Evolutionary conservation across 768 basidiomycete genomes (phyloP), one percentile per base, ranked within the genome.

Genomic region (Galerina marginata): DNA sequence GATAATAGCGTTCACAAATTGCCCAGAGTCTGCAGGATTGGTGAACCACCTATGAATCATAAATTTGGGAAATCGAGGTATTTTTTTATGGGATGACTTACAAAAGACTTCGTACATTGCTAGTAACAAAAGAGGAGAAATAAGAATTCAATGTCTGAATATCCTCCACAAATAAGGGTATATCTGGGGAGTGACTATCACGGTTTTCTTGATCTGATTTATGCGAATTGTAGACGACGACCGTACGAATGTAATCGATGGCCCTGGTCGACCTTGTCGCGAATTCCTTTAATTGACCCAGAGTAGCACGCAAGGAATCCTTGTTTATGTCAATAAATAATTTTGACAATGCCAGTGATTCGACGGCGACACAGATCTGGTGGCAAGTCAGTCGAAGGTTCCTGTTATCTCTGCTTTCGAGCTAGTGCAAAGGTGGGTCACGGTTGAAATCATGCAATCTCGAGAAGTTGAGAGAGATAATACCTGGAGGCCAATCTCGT

Each of bases 401-500:
- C 42, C 12, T 20, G 20, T 37, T 40, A 53, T 53, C 51, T n/a
- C 23, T 38, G 9, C 11, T 38, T 1, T 4, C 33, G 26, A 53
- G 51, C 33, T 53, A 33, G 20, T n/a, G 12, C 11, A n/a, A 37
- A 39, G 16, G 15, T 12, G 33, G 33, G 25, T 15, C 20, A 20
- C 20, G 20, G 20, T 49, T 49, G 47, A 12, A 20, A 20, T 20
- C 20, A 20, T 20, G 20, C 20, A 20, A 3, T 26, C 15, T 9
- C 26, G 4, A 15, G 36, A 23, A 37, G 20, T 38, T 4, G 23
- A 38, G 1, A 38, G 12, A 37, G 11, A 53, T 53, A 37, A 25
- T 39, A 40, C 51, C 39, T 40, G 16, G 6, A 53, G 23, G 37
- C 51, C 51, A 12, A 53, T 53, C 15, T 53, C 51, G 51, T 53